Conservation (phyloP, 1,284 basidiomycete species). For the Austropuccinia psidii region DNA sequence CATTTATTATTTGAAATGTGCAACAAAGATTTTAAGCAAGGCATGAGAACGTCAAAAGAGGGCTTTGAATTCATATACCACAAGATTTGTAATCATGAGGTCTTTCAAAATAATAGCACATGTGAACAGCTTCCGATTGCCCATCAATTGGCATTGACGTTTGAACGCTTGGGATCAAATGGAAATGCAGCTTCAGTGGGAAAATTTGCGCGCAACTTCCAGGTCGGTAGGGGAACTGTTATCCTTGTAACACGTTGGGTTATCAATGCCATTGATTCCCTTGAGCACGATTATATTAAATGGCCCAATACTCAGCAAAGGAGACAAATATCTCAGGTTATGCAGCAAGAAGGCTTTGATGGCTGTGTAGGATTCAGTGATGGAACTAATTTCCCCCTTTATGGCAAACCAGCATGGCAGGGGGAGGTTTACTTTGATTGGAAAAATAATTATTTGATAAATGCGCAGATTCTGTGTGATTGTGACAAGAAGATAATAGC, state of each 20-base stretch:
- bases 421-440: constrained; percentile 11
- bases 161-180: constrained; percentile 15
- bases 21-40: not conserved
- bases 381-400: not conserved
- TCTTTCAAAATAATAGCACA: not conserved
- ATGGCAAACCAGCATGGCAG: not conserved
- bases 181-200: constrained; percentile 9
- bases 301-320: not conserved
- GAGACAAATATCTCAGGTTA: not conserved
- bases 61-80: not conserved
- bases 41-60: not conserved
- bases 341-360: not conserved
- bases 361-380: not conserved
- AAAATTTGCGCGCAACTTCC: not conserved
- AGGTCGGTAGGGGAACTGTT: not conserved
- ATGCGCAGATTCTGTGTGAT: constrained; percentile 9
- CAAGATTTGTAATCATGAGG: not conserved
- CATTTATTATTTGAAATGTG: not conserved
- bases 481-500: constrained; percentile 9
- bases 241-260: not conserved
- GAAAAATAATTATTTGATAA: constrained; percentile 11
- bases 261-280: not conserved
- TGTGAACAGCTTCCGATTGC: not conserved
- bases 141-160: not conserved
- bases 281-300: not conserved